A percentile compares a stretch with the other conserved stretches of the same genome.
Conservation (phyloP, 2,329 filamentous ascomycete species). For the Alternaria brassicae region DNA sequence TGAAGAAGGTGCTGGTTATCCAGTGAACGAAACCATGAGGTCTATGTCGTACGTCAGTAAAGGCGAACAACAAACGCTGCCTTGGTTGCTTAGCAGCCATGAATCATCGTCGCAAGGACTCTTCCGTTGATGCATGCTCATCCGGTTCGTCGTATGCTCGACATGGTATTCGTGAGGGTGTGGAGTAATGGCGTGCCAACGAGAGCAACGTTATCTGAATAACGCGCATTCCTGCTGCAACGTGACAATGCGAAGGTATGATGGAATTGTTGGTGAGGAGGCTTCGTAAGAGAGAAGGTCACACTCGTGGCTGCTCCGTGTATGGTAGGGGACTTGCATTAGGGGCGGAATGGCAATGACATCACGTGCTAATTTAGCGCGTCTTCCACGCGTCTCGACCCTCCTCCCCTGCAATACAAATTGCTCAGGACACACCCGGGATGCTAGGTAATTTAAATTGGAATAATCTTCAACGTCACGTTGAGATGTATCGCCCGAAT, state of each 20-base stretch:
- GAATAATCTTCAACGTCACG: too few species aligned
- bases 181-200: not conserved
- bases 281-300: not conserved
- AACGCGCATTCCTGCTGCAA: not conserved
- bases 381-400: not conserved
- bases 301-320: not conserved
- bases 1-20: not conserved
- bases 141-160: not conserved
- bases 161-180: not conserved
- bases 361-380: not conserved
- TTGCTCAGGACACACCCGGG: not conserved
- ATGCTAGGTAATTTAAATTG: not conserved
- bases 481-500: not conserved
- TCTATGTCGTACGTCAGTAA: not conserved
- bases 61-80: rapidly evolving
- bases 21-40: not conserved
- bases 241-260: not conserved
- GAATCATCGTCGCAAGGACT: not conserved
- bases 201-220: not conserved
- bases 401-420: not conserved
- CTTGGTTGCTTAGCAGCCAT: not conserved
- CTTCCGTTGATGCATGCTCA: not conserved
- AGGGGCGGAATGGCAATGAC: not conserved
- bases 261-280: rapidly evolving
- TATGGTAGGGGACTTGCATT: not conserved